A percentile compares a stretch with the other conserved stretches of the same genome.
These are phyloP conservation scores for Ophiostoma ulmi DNA, from an alignment of 2,329 filamentous ascomycete genomes.

Conservation along the genomic window DNA sequence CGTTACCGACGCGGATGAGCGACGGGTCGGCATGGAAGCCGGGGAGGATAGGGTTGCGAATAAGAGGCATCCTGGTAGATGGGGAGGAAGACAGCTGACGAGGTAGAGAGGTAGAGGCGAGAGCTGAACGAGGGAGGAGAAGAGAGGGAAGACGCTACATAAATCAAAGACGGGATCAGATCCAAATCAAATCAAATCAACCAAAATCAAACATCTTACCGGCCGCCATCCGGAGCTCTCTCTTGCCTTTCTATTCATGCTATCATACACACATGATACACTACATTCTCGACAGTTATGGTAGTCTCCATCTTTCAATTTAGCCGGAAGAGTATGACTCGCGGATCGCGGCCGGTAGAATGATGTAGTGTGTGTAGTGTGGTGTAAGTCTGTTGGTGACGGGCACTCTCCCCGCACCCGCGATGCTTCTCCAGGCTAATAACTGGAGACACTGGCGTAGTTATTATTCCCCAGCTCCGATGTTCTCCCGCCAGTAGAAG, in stretches of 20 bases:
- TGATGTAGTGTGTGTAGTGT: conserved; percentile 7
- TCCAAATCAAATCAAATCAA: not conserved
- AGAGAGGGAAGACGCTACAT: not conserved
- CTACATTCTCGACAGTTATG: not conserved
- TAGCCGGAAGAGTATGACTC: conserved; percentile 24
- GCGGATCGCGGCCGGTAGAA: conserved; percentile 18
- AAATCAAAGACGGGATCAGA: not conserved
- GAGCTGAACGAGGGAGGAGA: not conserved
- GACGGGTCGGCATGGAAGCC: conserved; percentile 55
- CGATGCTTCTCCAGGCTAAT: not conserved
- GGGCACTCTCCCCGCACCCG: not conserved
- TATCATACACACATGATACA: not conserved
- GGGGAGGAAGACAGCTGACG: not conserved
- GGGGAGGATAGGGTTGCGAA: conserved; percentile 49
- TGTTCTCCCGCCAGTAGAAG: not conserved
- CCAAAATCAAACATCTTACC: not conserved
- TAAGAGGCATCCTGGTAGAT: conserved; percentile 22
- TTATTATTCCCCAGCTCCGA: not conserved
- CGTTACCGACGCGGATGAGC: conserved; percentile 30
- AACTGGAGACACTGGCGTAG: not conserved
- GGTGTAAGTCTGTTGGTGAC: not conserved
- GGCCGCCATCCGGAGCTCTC: not conserved
- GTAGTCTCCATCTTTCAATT: conserved; percentile 19
- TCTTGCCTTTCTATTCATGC: not conserved
- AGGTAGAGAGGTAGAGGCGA: not conserved